Evolutionary conservation across 2,329 filamentous ascomycete genomes (phyloP), one percentile per base, ranked within the genome.

Genomic region (Graphilbum fragrans): DNA sequence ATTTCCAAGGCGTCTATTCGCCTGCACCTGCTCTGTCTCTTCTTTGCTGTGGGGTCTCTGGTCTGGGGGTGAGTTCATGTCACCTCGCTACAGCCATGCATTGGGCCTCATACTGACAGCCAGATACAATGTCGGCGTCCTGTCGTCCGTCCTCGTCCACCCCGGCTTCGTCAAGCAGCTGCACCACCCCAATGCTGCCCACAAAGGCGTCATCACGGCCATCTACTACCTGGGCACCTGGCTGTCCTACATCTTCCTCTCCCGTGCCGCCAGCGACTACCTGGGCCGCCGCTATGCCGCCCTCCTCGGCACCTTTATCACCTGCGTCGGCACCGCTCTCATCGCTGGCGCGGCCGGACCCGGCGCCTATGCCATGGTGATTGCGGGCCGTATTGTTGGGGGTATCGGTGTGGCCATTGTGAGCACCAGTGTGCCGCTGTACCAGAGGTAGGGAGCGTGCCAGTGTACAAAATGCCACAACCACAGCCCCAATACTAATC

Each of bases 211-310:
- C 32, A 66, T 77, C 50, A 74, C 72, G 1, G 68, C 64, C 33
- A 65, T 74, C 27, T 77, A 77, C 58, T 77, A 77, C 49, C 52
- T 72, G 16, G 73, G 73, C 35, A 74, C 72, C 5, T 70, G 70
- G 59, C 41, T 63, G 16, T 70, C 69, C 49, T 76, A 76, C 51
- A 48, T 76, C 3, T 67, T 75, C 47, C 41, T 77, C 18, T 68
- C 72, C 0, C 70, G 72, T 37, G 63, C 64, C 3, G 55, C 64
- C 2, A 69, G 66, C 27, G 73, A 77, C 51, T 53, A 53, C 12
- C 55, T 73, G 8, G 73, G 73, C 9, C 63, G 73, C 10, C 63
- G 71, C 42, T 61, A 65, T 46, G 70, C 70, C 4, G 69, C 70
- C 10, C 51, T 73, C 3, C 47, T 52, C 1, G 73, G 73, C 3